Conservation (phyloP, 2,329 filamentous ascomycete species). For the Aspergillus melleus region DNA sequence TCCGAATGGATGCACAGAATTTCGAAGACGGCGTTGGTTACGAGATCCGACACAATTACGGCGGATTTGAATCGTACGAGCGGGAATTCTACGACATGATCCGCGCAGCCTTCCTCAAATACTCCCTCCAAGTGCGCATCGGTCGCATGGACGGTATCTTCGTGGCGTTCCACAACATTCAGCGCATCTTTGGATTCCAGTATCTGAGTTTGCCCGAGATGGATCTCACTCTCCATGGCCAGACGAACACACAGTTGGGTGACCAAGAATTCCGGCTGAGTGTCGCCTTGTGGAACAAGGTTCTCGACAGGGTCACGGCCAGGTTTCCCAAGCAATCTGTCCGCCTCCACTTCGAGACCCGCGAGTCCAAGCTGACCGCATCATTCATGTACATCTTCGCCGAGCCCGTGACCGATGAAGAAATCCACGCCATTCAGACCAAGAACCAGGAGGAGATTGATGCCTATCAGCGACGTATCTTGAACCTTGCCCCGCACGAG, state of each 20-base stretch:
- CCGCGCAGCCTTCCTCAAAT: constrained; percentile 89
- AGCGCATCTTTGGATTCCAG: constrained; percentile 96
- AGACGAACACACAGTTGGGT: constrained; percentile 65
- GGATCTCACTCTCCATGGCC: constrained; percentile 86
- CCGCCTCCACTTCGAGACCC: constrained; percentile 79
- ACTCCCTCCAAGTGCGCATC: constrained; percentile 94
- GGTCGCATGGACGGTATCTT: constrained; percentile 99
- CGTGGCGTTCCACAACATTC: constrained; percentile 91
- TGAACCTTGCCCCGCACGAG: constrained; percentile 32
- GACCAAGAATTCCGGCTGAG: constrained; percentile 85
- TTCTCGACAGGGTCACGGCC: constrained; percentile 72
- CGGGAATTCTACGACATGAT: constrained; percentile 98
- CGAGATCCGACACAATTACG: constrained; percentile 74
- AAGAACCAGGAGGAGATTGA: constrained; percentile 65
- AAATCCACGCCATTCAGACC: constrained; percentile 73
- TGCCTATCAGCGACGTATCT: constrained; percentile 61
- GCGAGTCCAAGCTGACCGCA: constrained; percentile 48
- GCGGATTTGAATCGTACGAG: constrained; percentile 87
- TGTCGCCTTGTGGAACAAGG: constrained; percentile 73
- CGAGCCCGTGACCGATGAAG: constrained; percentile 73
- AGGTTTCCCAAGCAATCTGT: constrained; percentile 74
- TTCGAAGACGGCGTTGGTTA: constrained; percentile 79
- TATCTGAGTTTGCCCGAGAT: constrained; percentile 86
- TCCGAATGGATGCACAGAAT: constrained; percentile 79
- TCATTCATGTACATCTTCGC: constrained; percentile 87